Percentiles rank a stretch among this genome's conserved stretches.
Evolutionary conservation across 2,329 filamentous ascomycete species (phyloP).

Genomic region (Madurella fahalii): DNA sequence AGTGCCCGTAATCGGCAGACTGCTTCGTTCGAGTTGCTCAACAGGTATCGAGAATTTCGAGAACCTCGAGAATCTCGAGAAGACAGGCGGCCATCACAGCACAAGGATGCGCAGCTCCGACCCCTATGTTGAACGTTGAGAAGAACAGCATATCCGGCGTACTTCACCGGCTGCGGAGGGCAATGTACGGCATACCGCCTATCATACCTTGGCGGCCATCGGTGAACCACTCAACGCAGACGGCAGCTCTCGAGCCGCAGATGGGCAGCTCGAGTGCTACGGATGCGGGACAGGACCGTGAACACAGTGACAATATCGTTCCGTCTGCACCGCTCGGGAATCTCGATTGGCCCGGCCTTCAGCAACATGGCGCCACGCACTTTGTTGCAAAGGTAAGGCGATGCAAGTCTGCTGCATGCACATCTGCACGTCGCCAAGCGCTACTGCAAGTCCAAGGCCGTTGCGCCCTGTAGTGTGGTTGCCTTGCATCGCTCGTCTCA

Average conservation of each 20-base stretch:
- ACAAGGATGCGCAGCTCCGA: too few relatives aligned
- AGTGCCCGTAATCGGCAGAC: too few relatives aligned
- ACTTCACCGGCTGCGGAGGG: slow-evolving; percentile 13
- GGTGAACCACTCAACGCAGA: slow-evolving; percentile 5
- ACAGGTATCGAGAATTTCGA: too few relatives aligned
- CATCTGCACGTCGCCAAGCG: background rate
- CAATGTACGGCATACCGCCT: slow-evolving; percentile 6
- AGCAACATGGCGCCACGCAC: background rate
- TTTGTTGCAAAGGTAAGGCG: background rate
- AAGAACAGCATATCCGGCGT: background rate
- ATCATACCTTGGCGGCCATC: slow-evolving; percentile 3
- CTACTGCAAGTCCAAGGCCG: slow-evolving; percentile 4
- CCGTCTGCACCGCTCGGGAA: background rate
- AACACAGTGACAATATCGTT: background rate
- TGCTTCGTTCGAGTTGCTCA: too few relatives aligned
- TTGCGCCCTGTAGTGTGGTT: slow-evolving; percentile 1
- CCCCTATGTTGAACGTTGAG: background rate
- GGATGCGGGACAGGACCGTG: background rate
- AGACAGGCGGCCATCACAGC: too few relatives aligned
- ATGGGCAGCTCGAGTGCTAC: background rate
- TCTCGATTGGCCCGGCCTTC: background rate
- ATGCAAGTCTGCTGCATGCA: background rate
- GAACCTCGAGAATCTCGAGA: too few relatives aligned
- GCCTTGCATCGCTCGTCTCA: slow-evolving; percentile 4
- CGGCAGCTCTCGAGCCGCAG: too few relatives aligned